Conservation (phyloP, 2,329 filamentous ascomycete species). For the Xylaria sp. region DNA sequence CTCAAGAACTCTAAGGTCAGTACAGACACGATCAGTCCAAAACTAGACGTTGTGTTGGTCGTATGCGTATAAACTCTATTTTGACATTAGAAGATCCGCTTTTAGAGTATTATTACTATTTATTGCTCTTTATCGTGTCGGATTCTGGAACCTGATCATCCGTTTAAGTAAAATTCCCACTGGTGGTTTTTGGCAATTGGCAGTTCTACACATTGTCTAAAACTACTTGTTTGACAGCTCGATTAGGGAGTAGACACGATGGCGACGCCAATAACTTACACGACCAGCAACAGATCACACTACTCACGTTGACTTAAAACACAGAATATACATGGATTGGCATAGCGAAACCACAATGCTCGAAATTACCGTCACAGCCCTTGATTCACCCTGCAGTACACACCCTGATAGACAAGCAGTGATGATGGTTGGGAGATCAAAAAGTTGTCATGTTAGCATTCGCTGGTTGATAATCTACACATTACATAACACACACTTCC, state of each 20-base stretch:
- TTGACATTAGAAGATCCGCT: no score
- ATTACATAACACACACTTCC: slow-evolving; percentile 6
- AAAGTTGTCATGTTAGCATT: background rate
- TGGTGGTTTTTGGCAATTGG: no score
- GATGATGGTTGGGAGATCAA: background rate
- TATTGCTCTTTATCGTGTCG: no score
- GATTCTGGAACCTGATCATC: no score
- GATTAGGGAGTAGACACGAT: background rate
- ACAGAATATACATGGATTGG: background rate
- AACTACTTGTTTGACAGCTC: background rate
- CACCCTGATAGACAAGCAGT: background rate
- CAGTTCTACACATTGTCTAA: background rate
- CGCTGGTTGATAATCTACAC: slow-evolving; percentile 1
- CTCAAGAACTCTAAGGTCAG: no score
- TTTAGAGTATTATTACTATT: no score
- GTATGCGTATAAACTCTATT: no score
- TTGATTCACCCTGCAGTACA: background rate
- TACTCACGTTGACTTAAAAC: no score
- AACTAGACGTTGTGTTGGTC: no score
- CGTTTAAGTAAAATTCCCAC: no score
- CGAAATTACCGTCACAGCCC: background rate
- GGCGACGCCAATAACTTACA: background rate
- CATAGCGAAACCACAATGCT: background rate
- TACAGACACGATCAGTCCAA: no score
- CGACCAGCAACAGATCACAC: background rate